Evolutionary conservation across 352 stramenopile genomes (phyloP), one percentile per base, ranked within the genome.

Genomic region (Globisporangium nodosum): DNA sequence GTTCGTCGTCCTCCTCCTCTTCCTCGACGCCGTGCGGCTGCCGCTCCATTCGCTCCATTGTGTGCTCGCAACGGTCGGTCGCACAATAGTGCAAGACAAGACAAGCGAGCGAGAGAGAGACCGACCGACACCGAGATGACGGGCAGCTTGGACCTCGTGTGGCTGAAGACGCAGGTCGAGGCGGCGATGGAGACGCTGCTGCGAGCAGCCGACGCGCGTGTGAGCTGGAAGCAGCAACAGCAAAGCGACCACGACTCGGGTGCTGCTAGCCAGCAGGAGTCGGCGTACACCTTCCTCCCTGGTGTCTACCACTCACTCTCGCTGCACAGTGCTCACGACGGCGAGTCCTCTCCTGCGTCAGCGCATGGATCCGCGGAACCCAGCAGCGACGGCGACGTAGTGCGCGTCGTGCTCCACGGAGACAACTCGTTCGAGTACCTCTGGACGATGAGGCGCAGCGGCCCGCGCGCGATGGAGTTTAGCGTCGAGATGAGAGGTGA

Each of bases 341-440:
- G 27, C 16, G 52, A 56, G 9, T 0, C 45, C 12, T 27, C 37
- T 5, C 24, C 21, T 20, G 37, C 16, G 20, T 3, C 16, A 16
- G 8, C 7, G 37, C 50, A 39, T 50, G 58, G 24, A 0, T 49
- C 30, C 13, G 27, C 31, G 13, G 64, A 80, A 24, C 66, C 66
- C 16, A 71, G 33, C 33, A 9, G 71, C 43, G 73, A 73, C 6
- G 72, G 65, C 30, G 70, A 74, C 21, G 60, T 27, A 27, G 24
- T 67, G 18, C 72, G 61, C 1, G 48, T 94, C 1, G 39, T 88
- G 13, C 70, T 94, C 7, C 80, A 94, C 58, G 82, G 81, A 3
- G 82, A 94, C 64, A 92, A 90, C 60, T 78, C 78, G 6, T 94
- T 94, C 49, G 80, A 92, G 51, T 94, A 94, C 57, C 15, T 66